phyloP scores from a whole-genome alignment of 257 asterid genomes.

The Solanum corneliomulleri region DNA sequence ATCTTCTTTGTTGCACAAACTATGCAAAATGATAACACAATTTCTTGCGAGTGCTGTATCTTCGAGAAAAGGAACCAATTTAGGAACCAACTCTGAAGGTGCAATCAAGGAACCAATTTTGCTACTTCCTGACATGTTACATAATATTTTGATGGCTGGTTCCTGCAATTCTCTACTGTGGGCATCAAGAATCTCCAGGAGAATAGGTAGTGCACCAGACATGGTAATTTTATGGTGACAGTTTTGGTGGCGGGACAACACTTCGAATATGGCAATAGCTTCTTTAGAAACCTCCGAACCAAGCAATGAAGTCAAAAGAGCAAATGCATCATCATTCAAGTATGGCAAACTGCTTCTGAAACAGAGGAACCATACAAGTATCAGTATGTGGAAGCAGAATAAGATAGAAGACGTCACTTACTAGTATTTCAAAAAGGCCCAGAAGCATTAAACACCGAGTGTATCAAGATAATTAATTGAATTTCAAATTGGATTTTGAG shows the following conservation, averaged over 20 bases:
- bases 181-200: conserved; percentile 44
- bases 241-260: conserved; percentile 24
- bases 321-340: conserved; percentile 45
- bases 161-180: conserved; percentile 35
- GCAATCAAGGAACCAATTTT: conserved; percentile 15
- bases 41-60: conserved; percentile 20
- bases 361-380: not conserved
- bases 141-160: conserved; percentile 40
- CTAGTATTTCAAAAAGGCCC: not conserved
- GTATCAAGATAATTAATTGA: not conserved
- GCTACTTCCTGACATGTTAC: conserved; percentile 33
- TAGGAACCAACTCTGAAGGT: conserved; percentile 37
- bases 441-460: not conserved
- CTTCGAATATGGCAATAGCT: conserved; percentile 45
- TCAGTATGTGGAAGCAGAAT: not conserved
- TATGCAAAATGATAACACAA: conserved; percentile 43
- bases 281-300: conserved; percentile 48
- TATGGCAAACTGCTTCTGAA: conserved; percentile 30
- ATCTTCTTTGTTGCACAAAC: conserved; percentile 24
- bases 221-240: conserved; percentile 24
- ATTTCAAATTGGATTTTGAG: not conserved
- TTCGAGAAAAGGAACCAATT: conserved; percentile 38
- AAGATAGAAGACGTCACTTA: not conserved
- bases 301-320: conserved; percentile 54
- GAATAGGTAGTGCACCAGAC: conserved; percentile 36